A percentile compares a stretch with the other conserved stretches of the same genome.
These are phyloP conservation scores for Glycyrrhiza uralensis DNA, from an alignment of 306 rosid species.

Conservation along the genomic window DNA sequence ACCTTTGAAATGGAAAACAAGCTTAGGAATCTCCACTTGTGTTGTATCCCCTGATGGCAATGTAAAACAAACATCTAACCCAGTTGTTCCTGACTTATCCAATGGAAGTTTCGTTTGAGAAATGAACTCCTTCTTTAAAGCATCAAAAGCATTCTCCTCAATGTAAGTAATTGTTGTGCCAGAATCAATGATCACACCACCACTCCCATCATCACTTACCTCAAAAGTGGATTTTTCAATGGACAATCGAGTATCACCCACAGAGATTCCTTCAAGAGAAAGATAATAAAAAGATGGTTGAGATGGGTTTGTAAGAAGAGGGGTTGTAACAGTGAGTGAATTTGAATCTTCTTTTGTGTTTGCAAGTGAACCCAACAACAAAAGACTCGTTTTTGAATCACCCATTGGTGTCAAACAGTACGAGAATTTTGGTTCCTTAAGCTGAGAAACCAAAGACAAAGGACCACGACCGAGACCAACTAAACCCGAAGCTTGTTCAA, in stretches of 20 bases:
- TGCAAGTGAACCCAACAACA: slow-evolving; percentile 63
- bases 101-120: slow-evolving; percentile 48
- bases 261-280: slow-evolving; percentile 70
- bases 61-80: slow-evolving; percentile 68
- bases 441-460: slow-evolving; percentile 74
- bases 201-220: slow-evolving; percentile 57
- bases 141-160: slow-evolving; percentile 40
- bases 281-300: slow-evolving; percentile 80
- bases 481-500: slow-evolving; percentile 68
- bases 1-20: slow-evolving; percentile 63
- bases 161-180: slow-evolving; percentile 81
- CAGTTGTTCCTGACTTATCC: slow-evolving; percentile 40
- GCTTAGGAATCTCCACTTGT: slow-evolving; percentile 49
- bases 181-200: slow-evolving; percentile 82
- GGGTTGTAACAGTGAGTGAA: slow-evolving; percentile 37
- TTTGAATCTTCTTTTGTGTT: slow-evolving; percentile 1
- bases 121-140: slow-evolving; percentile 48
- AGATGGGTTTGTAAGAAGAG: slow-evolving; percentile 58
- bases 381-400: slow-evolving; percentile 49
- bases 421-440: slow-evolving; percentile 63
- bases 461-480: slow-evolving; percentile 89
- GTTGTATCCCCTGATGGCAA: slow-evolving; percentile 40
- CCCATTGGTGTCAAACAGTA: slow-evolving; percentile 70
- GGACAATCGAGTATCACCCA: slow-evolving; percentile 50
- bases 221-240: slow-evolving; percentile 48